Conservation (phyloP, 2,329 filamentous ascomycete genomes). For the Monilinia aucupariae region DNA sequence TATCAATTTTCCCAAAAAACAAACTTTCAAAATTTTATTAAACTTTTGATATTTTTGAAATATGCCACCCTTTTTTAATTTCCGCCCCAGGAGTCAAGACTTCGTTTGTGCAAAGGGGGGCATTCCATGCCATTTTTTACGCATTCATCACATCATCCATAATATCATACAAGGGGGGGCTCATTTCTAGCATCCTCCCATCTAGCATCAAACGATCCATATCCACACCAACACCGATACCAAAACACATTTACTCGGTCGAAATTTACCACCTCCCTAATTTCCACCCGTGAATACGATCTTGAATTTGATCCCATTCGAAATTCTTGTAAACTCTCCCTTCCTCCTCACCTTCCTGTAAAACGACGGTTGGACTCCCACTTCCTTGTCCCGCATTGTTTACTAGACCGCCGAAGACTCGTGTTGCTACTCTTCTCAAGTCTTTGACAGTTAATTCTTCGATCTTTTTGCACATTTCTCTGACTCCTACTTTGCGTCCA, state of each 20-base stretch:
- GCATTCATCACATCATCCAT: slow-evolving; percentile 1
- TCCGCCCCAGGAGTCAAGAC: too few relatives aligned
- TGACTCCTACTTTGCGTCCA: slow-evolving; percentile 82
- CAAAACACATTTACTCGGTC: slow-evolving; percentile 13
- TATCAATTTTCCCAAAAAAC: too few relatives aligned
- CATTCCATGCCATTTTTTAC: not conserved
- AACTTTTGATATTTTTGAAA: too few relatives aligned
- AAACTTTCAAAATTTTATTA: too few relatives aligned
- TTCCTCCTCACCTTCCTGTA: slow-evolving; percentile 77
- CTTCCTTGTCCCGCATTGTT: slow-evolving; percentile 71
- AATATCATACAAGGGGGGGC: not conserved
- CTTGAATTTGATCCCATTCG: slow-evolving; percentile 85
- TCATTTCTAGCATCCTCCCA: too few relatives aligned
- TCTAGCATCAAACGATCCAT: not conserved
- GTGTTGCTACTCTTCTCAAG: slow-evolving; percentile 71
- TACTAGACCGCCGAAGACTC: slow-evolving; percentile 72
- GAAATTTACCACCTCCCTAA: slow-evolving; percentile 58
- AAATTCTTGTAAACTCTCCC: slow-evolving; percentile 61
- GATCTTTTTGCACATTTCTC: slow-evolving; percentile 88
- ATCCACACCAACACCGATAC: not conserved
- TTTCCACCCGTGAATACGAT: slow-evolving; percentile 76
- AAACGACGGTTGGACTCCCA: slow-evolving; percentile 85
- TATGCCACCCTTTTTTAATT: too few relatives aligned
- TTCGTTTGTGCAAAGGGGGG: too few relatives aligned
- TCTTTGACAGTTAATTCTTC: slow-evolving; percentile 75